Conservation (phyloP, 352 stramenopile genomes). For the Globisporangium middletonii region DNA sequence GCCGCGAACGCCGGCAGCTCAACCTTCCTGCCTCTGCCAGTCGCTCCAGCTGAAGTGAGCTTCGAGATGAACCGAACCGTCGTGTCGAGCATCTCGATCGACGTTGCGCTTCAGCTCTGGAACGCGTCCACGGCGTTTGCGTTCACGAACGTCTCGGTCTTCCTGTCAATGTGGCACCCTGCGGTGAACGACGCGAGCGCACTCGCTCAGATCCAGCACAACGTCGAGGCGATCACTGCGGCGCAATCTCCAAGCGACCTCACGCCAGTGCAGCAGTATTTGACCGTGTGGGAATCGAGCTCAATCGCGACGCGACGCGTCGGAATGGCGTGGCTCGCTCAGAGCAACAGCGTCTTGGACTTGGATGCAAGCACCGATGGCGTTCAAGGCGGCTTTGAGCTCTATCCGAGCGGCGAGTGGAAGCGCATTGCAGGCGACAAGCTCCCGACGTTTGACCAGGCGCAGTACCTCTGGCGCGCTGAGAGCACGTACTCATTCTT, state of each 20-base stretch:
- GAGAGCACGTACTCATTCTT: slow-evolving; percentile 42
- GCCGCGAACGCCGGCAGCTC: background rate
- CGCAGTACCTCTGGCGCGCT: slow-evolving; percentile 33
- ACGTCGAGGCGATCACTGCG: background rate
- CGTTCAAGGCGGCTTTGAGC: slow-evolving; percentile 46
- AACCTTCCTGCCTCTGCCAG: slow-evolving; percentile 11
- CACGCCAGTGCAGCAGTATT: slow-evolving; percentile 25
- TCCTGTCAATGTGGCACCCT: slow-evolving; percentile 45
- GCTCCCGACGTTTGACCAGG: slow-evolving; percentile 32
- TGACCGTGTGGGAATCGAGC: slow-evolving; percentile 44
- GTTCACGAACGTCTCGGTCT: slow-evolving; percentile 29
- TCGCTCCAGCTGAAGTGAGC: slow-evolving; percentile 24
- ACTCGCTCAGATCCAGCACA: background rate
- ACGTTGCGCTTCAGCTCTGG: slow-evolving; percentile 31
- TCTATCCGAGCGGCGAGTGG: slow-evolving; percentile 28
- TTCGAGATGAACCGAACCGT: slow-evolving; percentile 53
- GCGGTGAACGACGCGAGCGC: slow-evolving; percentile 15
- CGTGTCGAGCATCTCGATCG: slow-evolving; percentile 25
- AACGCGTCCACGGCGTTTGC: slow-evolving; percentile 20
- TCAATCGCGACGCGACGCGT: slow-evolving; percentile 23
- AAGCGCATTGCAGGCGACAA: slow-evolving; percentile 10
- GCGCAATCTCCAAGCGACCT: slow-evolving; percentile 13
- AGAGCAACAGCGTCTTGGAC: slow-evolving; percentile 25
- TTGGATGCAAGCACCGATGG: slow-evolving; percentile 29
- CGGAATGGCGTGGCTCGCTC: slow-evolving; percentile 33